phyloP scores from a whole-genome alignment of 2,329 filamentous ascomycete genomes.

The Emmonsia crescens region DNA sequence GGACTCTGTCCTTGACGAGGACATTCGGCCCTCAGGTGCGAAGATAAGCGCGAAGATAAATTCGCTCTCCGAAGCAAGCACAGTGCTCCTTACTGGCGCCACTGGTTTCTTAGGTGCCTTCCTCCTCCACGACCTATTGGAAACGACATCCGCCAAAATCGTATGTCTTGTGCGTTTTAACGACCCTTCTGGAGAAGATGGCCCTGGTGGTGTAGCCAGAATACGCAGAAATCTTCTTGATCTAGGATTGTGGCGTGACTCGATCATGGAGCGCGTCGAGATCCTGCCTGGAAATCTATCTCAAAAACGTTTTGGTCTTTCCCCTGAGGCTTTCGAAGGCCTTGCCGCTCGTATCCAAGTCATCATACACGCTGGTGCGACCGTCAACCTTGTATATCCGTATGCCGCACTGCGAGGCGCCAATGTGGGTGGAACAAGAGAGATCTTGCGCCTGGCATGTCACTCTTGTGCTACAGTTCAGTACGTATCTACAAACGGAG shows the following conservation, averaged over 20 bases:
- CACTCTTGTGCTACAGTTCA: slow-evolving; percentile 60
- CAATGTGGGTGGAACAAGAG: slow-evolving; percentile 69
- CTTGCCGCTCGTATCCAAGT: slow-evolving; percentile 57
- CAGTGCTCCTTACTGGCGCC: slow-evolving; percentile 61
- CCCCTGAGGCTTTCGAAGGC: slow-evolving; percentile 53
- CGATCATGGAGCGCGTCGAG: slow-evolving; percentile 66
- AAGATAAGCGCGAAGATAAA: slow-evolving; percentile 46
- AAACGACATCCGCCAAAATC: slow-evolving; percentile 57
- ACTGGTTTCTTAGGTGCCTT: slow-evolving; percentile 70
- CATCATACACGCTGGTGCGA: slow-evolving; percentile 66
- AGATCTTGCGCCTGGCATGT: slow-evolving; percentile 61
- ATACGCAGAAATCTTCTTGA: slow-evolving; percentile 69
- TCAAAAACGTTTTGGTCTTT: slow-evolving; percentile 56
- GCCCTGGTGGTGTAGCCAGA: slow-evolving; percentile 57
- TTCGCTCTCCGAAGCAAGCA: slow-evolving; percentile 54
- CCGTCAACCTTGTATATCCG: slow-evolving; percentile 70
- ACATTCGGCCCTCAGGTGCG: slow-evolving; percentile 50
- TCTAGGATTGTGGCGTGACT: slow-evolving; percentile 64
- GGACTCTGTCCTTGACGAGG: slow-evolving; percentile 56
- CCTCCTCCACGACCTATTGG: slow-evolving; percentile 56
- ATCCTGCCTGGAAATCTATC: slow-evolving; percentile 64
- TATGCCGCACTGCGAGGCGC: slow-evolving; percentile 64
- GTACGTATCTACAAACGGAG: slow-evolving; percentile 71
- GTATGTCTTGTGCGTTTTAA: slow-evolving; percentile 64
- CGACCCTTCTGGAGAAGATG: slow-evolving; percentile 54